phyloP scores from a whole-genome alignment of 164 flowering plant genomes.

The Annona squamosa region DNA sequence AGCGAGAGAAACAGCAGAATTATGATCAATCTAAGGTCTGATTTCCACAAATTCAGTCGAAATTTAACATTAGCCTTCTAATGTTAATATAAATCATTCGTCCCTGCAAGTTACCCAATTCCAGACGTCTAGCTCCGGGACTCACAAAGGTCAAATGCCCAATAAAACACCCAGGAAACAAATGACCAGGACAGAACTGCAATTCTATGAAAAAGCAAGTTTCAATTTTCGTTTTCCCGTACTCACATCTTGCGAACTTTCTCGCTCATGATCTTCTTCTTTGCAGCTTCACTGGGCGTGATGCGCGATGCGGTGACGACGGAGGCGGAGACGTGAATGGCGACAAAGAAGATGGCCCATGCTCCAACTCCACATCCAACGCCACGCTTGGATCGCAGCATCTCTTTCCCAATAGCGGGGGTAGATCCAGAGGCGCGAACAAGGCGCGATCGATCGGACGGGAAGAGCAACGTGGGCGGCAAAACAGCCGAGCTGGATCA shows the following conservation, averaged over 20 bases:
- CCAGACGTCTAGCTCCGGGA: background rate
- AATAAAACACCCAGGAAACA: background rate
- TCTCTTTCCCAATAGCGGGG: background rate
- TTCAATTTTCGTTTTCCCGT: background rate
- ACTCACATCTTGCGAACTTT: slow-evolving; percentile 77
- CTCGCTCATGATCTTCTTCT: slow-evolving; percentile 56
- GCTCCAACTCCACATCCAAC: slow-evolving; percentile 15
- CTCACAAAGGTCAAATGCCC: background rate
- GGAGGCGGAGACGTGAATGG: slow-evolving; percentile 23
- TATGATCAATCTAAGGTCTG: background rate
- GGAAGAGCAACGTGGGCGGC: too few relatives aligned
- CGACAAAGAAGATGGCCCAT: slow-evolving; percentile 32
- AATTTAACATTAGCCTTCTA: background rate
- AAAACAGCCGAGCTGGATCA: too few relatives aligned
- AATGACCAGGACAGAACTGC: background rate
- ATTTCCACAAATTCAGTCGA: background rate
- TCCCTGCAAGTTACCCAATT: background rate
- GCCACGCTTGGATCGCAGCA: slow-evolving; percentile 17
- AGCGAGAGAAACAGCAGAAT: slow-evolving; percentile 1
- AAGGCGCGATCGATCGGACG: too few relatives aligned
- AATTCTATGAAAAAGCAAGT: background rate
- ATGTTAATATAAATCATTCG: background rate
- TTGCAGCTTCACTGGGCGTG: slow-evolving; percentile 33
- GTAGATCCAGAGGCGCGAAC: too few relatives aligned
- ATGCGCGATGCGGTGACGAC: slow-evolving; percentile 20